phyloP scores from a whole-genome alignment of 371 early-diverging fungal species.

The Massospora cicadina region DNA sequence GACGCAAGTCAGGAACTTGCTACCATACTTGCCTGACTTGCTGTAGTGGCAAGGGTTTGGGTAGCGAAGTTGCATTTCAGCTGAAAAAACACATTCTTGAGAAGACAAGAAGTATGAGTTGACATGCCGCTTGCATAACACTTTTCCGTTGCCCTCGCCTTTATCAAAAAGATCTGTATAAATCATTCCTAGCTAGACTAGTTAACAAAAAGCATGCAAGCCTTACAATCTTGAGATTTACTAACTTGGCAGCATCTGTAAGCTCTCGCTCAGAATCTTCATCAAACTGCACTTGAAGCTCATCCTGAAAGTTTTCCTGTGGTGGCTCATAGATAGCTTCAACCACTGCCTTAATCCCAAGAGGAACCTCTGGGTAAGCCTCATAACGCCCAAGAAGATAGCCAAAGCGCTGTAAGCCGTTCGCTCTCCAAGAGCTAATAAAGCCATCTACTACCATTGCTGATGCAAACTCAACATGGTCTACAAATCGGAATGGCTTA shows the following conservation, averaged over 20 bases:
- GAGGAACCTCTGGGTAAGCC: constrained; percentile 76
- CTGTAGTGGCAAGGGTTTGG: constrained; percentile 57
- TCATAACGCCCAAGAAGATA: constrained; percentile 90
- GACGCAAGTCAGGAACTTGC: constrained; percentile 85
- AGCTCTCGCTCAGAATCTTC: constrained; percentile 34
- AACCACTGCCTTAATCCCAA: constrained; percentile 96
- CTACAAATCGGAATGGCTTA: constrained; percentile 89
- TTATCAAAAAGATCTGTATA: constrained; percentile 90
- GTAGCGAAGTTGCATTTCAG: constrained; percentile 67
- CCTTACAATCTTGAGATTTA: constrained; percentile 48
- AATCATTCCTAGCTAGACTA: constrained; percentile 72
- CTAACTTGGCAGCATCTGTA: constrained; percentile 44
- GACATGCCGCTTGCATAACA: constrained; percentile 70
- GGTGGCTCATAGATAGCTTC: constrained; percentile 90
- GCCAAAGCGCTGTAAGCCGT: constrained; percentile 84
- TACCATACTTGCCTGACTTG: constrained; percentile 58
- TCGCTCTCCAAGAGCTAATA: constrained; percentile 70
- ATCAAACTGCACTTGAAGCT: constrained; percentile 42
- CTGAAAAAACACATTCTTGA: constrained; percentile 80
- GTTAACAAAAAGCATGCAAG: constrained; percentile 9
- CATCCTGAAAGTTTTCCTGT: constrained; percentile 71
- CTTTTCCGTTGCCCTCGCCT: constrained; percentile 61
- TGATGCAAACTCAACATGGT: constrained; percentile 96
- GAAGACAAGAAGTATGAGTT: constrained; percentile 90
- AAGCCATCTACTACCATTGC: constrained; percentile 72